These are phyloP conservation scores for Austroboletus eburneus DNA, from an alignment of 768 basidiomycete species.

Conservation along the genomic window DNA sequence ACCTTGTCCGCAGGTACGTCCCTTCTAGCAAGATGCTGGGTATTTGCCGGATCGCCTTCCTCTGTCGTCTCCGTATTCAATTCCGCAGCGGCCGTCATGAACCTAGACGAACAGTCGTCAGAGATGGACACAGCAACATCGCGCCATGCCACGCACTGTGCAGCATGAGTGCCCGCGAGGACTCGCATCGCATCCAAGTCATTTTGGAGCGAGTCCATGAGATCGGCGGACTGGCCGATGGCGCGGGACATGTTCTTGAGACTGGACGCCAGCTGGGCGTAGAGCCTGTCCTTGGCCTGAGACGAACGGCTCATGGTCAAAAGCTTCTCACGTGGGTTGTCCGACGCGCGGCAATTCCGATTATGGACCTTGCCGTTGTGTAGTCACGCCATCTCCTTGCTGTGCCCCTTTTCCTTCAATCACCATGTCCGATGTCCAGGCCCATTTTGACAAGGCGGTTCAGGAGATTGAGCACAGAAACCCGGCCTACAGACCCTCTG, in stretches of 20 bases:
- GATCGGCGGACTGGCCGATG: constrained; percentile 66
- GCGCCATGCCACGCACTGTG: constrained; percentile 53
- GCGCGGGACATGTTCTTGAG: constrained; percentile 65
- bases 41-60: constrained; percentile 15
- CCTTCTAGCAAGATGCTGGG: no score
- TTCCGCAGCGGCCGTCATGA: constrained; percentile 48
- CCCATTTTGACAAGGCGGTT: constrained; percentile 27
- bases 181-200: constrained; percentile 77
- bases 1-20: no score
- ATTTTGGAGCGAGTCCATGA: constrained; percentile 71
- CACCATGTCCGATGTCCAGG: constrained; percentile 19
- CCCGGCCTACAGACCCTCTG: constrained; percentile 10
- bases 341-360: no score
- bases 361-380: constrained; percentile 10
- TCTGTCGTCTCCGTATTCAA: constrained; percentile 31
- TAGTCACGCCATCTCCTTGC: neutral
- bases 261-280: constrained; percentile 68
- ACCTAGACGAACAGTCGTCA: constrained; percentile 28
- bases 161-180: constrained; percentile 74
- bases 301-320: constrained; percentile 37
- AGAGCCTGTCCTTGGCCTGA: constrained; percentile 77
- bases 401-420: constrained; percentile 1
- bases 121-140: neutral
- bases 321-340: no score
- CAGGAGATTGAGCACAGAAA: constrained; percentile 29